Evolutionary conservation across 768 basidiomycete genomes (phyloP).

Genomic region (Hericium alpestre): DNA sequence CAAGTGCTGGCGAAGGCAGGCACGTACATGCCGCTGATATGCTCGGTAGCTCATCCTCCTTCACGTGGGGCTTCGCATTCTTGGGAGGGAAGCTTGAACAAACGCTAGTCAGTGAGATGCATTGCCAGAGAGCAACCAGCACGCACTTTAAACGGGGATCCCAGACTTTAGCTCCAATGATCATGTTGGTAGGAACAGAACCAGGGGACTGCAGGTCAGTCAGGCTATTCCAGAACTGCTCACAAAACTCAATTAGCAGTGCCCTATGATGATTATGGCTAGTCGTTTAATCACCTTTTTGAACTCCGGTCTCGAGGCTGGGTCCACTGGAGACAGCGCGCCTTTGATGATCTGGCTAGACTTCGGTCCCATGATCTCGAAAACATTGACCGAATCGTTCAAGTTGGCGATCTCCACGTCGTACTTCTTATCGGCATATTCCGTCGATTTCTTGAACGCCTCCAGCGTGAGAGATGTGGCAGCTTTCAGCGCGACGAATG

Average conservation of each 20-base stretch:
- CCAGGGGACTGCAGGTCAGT: slow-evolving; percentile 51
- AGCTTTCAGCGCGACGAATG: slow-evolving; percentile 38
- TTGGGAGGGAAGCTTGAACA: slow-evolving; percentile 69
- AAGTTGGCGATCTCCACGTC: slow-evolving; percentile 64
- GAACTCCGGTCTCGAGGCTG: slow-evolving; percentile 43
- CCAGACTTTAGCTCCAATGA: slow-evolving; percentile 67
- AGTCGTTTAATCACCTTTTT: slow-evolving; percentile 33
- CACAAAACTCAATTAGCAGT: neutral
- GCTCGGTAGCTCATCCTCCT: slow-evolving; percentile 17
- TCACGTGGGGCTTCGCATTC: slow-evolving; percentile 41
- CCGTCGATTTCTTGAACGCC: slow-evolving; percentile 15
- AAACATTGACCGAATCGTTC: slow-evolving; percentile 60
- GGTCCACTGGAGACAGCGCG: slow-evolving; percentile 18
- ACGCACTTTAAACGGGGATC: slow-evolving; percentile 82
- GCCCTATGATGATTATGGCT: neutral
- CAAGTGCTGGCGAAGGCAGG: slow-evolving; percentile 48
- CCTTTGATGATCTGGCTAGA: slow-evolving; percentile 52
- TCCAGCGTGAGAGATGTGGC: slow-evolving; percentile 43
- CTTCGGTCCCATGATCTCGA: slow-evolving; percentile 86
- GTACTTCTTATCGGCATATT: slow-evolving; percentile 16
- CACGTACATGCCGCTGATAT: slow-evolving; percentile 24
- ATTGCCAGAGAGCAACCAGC: neutral
- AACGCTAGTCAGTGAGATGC: neutral
- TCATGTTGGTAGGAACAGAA: slow-evolving; percentile 61
- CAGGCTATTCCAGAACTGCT: slow-evolving; percentile 61